Evolutionary conservation across 2,329 filamentous ascomycete genomes (phyloP).

Genomic region (Fusarium abutilonis): DNA sequence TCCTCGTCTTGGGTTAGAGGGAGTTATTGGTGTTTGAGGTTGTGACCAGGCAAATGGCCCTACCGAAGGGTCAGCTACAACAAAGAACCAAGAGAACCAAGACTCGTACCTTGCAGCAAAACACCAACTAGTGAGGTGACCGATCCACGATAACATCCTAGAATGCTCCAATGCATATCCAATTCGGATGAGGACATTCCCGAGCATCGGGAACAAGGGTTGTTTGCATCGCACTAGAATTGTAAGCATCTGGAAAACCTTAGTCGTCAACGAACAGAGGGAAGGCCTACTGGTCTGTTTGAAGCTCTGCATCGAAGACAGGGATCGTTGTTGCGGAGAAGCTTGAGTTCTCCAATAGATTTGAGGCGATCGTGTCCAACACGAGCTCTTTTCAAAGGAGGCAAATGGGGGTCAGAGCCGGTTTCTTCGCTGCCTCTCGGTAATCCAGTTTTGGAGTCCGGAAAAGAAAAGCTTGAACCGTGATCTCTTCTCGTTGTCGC

Average conservation of each 20-base stretch:
- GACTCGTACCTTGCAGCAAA: constrained; percentile 59
- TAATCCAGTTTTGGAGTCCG: constrained; percentile 50
- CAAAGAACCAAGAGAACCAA: not conserved
- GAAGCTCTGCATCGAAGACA: constrained; percentile 63
- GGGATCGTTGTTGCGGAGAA: constrained; percentile 58
- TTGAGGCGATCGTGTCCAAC: constrained; percentile 63
- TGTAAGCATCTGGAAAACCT: constrained; percentile 21
- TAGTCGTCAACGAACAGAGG: not conserved
- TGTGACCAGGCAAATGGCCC: constrained; percentile 60
- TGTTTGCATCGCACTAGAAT: constrained; percentile 61
- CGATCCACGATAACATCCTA: constrained; percentile 64
- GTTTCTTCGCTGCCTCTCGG: constrained; percentile 57
- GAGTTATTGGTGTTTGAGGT: constrained; percentile 61
- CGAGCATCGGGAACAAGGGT: constrained; percentile 60
- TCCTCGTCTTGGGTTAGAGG: constrained; percentile 59
- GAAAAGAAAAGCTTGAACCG: constrained; percentile 50
- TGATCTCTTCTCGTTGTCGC: constrained; percentile 44
- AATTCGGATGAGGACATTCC: constrained; percentile 51
- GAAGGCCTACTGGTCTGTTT: constrained; percentile 56
- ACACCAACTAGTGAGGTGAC: constrained; percentile 59
- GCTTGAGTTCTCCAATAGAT: constrained; percentile 65
- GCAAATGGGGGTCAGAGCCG: constrained; percentile 62
- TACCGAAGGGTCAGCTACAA: constrained; percentile 41
- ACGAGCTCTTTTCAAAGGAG: constrained; percentile 64
- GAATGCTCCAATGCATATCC: constrained; percentile 58